Conservation (phyloP, 768 basidiomycete species). For the Mycena rebaudengoi region DNA sequence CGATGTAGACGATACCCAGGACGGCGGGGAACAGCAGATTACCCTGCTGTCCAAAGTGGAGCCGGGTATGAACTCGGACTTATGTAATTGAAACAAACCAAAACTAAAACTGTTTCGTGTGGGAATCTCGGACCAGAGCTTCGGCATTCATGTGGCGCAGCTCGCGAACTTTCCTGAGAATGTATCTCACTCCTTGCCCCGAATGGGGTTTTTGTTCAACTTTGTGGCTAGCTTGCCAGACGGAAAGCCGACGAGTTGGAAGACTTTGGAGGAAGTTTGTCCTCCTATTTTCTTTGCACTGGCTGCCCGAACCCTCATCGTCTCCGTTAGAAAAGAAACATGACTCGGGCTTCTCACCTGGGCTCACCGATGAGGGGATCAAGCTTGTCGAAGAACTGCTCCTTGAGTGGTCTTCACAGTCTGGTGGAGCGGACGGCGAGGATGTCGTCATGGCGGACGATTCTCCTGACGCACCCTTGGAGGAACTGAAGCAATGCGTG, state of each 20-base stretch:
- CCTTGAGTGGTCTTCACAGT: conserved; percentile 58
- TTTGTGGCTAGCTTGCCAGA: conserved; percentile 77
- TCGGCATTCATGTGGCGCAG: conserved; percentile 97
- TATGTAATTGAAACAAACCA: neutral
- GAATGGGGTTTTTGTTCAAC: neutral
- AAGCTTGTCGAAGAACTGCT: conserved; percentile 84
- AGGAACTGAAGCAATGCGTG: conserved; percentile 66
- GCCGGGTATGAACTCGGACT: conserved; percentile 65
- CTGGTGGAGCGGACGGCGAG: conserved; percentile 55
- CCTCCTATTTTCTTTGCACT: too few species aligned
- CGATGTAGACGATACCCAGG: conserved; percentile 78
- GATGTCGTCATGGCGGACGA: conserved; percentile 55
- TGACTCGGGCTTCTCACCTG: conserved; percentile 58
- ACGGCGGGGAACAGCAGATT: conserved; percentile 82
- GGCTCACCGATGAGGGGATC: conserved; percentile 81
- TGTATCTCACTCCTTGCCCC: conserved; percentile 49
- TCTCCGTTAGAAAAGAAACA: conserved; percentile 34
- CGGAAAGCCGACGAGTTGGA: conserved; percentile 95
- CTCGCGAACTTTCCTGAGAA: conserved; percentile 98
- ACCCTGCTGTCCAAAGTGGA: conserved; percentile 95
- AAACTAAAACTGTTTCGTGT: neutral
- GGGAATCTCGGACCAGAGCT: conserved; percentile 96
- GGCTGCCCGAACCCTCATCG: too few species aligned
- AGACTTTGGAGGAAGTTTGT: conserved; percentile 71
- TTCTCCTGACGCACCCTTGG: conserved; percentile 54